phyloP scores from a whole-genome alignment of 371 early-diverging fungal species.

The Mortierella sp. region DNA sequence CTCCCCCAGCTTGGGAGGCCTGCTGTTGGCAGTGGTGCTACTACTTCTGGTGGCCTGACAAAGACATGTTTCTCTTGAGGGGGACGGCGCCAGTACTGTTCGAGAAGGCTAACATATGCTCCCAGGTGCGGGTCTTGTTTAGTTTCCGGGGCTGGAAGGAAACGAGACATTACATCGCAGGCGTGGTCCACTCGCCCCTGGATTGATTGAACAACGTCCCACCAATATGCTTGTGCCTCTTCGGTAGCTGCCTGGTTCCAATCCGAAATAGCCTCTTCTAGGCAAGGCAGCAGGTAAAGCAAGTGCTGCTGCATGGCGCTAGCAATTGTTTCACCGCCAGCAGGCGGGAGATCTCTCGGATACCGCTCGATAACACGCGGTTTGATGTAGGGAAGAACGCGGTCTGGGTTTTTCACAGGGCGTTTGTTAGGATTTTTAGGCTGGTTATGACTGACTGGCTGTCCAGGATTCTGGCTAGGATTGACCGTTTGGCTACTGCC shows the following conservation, averaged over 20 bases:
- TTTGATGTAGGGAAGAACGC: background rate
- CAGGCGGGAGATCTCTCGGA: background rate
- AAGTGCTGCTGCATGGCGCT: background rate
- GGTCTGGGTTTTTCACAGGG: background rate
- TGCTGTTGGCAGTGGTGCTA: background rate
- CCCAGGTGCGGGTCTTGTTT: background rate
- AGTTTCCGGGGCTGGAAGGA: background rate
- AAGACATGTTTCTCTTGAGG: background rate
- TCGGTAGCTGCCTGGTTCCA: background rate
- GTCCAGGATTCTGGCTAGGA: background rate
- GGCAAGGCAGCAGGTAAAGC: background rate
- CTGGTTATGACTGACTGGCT: background rate
- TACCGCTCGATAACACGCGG: background rate
- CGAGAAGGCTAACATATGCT: background rate
- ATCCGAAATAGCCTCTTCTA: background rate
- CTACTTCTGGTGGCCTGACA: background rate
- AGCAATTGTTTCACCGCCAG: background rate
- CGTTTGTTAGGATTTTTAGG: background rate
- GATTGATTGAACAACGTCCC: background rate
- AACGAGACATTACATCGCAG: background rate
- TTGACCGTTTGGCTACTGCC: background rate
- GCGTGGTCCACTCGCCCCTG: background rate
- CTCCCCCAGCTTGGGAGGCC: background rate
- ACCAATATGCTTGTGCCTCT: background rate
- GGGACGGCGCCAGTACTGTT: background rate